phyloP scores from a whole-genome alignment of 2,329 filamentous ascomycete species.

The Thelonectria olida region DNA sequence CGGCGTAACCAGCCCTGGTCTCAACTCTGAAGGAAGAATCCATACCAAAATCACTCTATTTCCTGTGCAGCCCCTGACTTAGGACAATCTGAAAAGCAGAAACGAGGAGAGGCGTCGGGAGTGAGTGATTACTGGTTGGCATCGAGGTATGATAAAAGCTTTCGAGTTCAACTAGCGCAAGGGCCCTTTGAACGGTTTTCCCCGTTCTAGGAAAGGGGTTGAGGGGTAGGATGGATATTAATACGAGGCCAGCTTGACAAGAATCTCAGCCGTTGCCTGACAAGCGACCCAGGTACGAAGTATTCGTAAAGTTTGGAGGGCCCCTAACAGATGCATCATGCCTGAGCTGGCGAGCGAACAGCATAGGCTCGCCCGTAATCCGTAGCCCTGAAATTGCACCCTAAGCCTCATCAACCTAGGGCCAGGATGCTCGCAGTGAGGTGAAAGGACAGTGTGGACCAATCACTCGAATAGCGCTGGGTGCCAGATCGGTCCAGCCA shows the following conservation, averaged over 20 bases:
- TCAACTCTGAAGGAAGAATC: neutral
- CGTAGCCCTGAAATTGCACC: constrained; percentile 27
- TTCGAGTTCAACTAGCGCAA: neutral
- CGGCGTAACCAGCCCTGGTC: constrained; percentile 11
- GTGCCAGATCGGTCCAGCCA: constrained; percentile 22
- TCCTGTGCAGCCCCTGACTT: neutral
- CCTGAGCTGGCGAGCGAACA: neutral
- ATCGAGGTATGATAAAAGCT: neutral
- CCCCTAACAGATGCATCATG: neutral
- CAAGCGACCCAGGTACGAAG: too few species aligned
- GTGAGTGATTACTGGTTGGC: neutral
- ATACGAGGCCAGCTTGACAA: constrained; percentile 12
- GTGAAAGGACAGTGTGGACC: constrained; percentile 23
- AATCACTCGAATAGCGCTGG: constrained; percentile 32
- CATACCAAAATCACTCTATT: neutral
- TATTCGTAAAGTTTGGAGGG: neutral
- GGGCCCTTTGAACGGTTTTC: neutral
- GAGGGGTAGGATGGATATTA: neutral
- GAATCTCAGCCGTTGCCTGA: neutral
- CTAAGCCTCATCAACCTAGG: constrained; percentile 25
- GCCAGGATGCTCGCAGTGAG: constrained; percentile 16
- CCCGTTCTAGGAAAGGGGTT: neutral
- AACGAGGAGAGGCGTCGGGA: neutral
- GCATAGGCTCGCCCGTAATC: constrained; percentile 2
- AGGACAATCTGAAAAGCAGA: neutral